Percentiles rank a stretch among this genome's conserved stretches.
phyloP scores from a whole-genome alignment of 306 rosid species.

The Malus sylvestris region DNA sequence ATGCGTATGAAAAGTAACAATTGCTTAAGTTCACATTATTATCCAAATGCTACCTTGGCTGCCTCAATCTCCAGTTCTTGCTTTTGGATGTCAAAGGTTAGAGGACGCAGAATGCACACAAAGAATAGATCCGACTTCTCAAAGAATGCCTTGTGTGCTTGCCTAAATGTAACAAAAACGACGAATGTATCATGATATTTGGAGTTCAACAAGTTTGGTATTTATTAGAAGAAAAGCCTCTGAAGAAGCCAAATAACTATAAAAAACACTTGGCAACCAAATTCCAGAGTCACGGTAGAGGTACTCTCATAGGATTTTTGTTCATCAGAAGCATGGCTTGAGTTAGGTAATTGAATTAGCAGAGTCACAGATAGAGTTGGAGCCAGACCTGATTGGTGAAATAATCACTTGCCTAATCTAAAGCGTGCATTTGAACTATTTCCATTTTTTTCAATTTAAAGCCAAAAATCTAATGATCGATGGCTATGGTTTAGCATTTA shows the following conservation, averaged over 20 bases:
- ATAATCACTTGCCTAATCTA: background rate
- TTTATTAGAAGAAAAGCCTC: background rate
- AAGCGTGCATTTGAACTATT: background rate
- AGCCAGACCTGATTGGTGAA: background rate
- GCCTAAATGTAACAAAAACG: slow-evolving; percentile 36
- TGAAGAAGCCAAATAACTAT: background rate
- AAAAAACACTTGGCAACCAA: background rate
- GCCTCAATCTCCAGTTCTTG: slow-evolving; percentile 81
- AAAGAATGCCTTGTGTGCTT: slow-evolving; percentile 62
- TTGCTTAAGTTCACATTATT: background rate
- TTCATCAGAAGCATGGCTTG: background rate
- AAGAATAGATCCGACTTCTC: slow-evolving; percentile 79
- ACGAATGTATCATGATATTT: background rate
- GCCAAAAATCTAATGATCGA: no score
- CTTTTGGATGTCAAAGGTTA: slow-evolving; percentile 49
- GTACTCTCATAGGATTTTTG: background rate
- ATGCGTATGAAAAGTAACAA: background rate
- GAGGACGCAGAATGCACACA: slow-evolving; percentile 63
- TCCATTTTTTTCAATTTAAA: no score
- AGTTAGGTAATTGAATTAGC: background rate
- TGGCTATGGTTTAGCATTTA: background rate
- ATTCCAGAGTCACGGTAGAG: background rate
- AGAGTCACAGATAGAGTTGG: background rate
- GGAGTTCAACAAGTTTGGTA: background rate
- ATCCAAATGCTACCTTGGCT: slow-evolving; percentile 45